Percentiles rank a stretch among this genome's conserved stretches.
These are phyloP conservation scores for Botrytis fragariae DNA, from an alignment of 2,329 filamentous ascomycete genomes.

Conservation along the genomic window DNA sequence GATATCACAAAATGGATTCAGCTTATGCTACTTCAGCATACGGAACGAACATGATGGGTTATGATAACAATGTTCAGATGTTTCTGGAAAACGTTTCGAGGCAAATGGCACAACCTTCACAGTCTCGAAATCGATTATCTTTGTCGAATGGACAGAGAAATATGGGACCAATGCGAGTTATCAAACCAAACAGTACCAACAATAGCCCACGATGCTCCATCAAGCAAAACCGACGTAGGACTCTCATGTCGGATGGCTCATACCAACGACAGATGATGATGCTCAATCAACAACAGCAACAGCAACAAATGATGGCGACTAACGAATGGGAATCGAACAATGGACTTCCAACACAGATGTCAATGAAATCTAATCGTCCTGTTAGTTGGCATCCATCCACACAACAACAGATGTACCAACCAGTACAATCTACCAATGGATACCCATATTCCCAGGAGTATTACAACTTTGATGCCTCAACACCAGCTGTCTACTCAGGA, in stretches of 20 bases:
- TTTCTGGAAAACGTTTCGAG: constrained; percentile 52
- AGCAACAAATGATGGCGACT: constrained; percentile 46
- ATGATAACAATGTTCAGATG: constrained; percentile 42
- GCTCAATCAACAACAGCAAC: constrained; percentile 36
- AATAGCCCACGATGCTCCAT: constrained; percentile 62
- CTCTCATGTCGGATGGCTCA: constrained; percentile 50
- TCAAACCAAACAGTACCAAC: constrained; percentile 65
- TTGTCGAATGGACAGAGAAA: constrained; percentile 50
- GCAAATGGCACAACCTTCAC: constrained; percentile 50
- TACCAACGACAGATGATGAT: constrained; percentile 33
- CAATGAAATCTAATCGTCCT: constrained; percentile 50
- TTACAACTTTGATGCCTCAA: constrained; percentile 34
- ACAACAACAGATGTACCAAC: constrained; percentile 42
- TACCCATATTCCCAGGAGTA: constrained; percentile 37
- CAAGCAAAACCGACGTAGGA: constrained; percentile 53
- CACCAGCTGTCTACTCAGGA: constrained; percentile 55
- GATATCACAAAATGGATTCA: constrained; percentile 33
- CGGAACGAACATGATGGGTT: constrained; percentile 33
- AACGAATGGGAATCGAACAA: constrained; percentile 42
- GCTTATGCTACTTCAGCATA: constrained; percentile 25
- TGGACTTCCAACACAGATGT: constrained; percentile 34
- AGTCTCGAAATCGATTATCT: constrained; percentile 47
- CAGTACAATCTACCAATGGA: constrained; percentile 41
- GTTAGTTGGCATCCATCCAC: constrained; percentile 75
- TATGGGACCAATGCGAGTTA: constrained; percentile 55